Base-by-base conservation (phyloP, 2,329 filamentous ascomycete species). In the Aspergillus aculeatus region DNA sequence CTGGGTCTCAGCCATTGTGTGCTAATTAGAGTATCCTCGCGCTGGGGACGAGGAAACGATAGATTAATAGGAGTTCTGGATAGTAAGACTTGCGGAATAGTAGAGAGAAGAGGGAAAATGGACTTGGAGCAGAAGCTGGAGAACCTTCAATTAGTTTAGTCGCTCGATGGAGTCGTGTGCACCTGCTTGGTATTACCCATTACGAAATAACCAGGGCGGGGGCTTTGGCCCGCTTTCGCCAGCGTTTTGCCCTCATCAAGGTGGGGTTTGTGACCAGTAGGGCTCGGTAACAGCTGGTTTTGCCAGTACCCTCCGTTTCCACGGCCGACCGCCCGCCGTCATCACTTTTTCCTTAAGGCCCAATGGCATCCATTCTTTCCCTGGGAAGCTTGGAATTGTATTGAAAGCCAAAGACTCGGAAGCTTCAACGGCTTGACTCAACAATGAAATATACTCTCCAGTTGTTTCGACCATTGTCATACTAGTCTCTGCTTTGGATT, bases 1-100 rank as follows among this genome's bases (percentile, higher is more conserved):
- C 68, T 75, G 69, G 50, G 50, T 63, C 59, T 77, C 75, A 58
- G 74, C 73, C 75, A 77, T 77, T 71, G 70, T 75, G 72, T 61
- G 67, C 53, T 54, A 59, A 56, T 63, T 62, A 57, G 60, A 55
- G 56, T 26, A 50, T 60, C 65, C 71, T 73, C 71, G 64, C 66
- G 61, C 51, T 58, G 59, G 57, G 59, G 60, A 44, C 58, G 62
- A 68, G 63, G 60, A 62, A 58, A 57, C 47, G 60, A 32, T 56
- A 49, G 54, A 64, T 41, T 16, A 51, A 56, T 63, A 56, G 65
- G 63, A 63, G 7, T 29, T 29, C 9, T 29, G 26, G 26, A 29
- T 14, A 51, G 56, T 64, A 57, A 64, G 63, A 62, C 61, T 48
- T 60, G 57, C 67, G 62, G 50, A 64, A 63, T 47, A 63, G 48